phyloP scores from a whole-genome alignment of 2,329 filamentous ascomycete genomes.

The Hymenoscyphus linearis region DNA sequence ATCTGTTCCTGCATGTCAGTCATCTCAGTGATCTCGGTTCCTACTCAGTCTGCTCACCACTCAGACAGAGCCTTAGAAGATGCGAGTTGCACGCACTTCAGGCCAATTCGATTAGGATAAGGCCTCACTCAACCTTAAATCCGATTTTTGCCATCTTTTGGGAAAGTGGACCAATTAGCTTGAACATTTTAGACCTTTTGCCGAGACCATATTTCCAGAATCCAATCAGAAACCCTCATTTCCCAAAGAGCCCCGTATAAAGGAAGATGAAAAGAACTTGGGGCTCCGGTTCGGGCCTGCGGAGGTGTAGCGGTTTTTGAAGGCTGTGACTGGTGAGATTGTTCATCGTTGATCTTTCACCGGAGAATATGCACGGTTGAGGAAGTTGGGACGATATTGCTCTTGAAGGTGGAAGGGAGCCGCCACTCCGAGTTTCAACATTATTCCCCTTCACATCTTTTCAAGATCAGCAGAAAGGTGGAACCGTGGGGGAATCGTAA shows the following conservation, averaged over 20 bases:
- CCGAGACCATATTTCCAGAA: background rate
- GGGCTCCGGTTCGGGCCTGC: background rate
- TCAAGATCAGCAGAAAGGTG: too few species aligned
- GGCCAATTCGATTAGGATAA: background rate
- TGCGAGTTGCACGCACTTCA: background rate
- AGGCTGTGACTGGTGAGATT: background rate
- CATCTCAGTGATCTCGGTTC: too few species aligned
- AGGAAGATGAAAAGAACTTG: background rate
- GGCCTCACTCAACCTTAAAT: background rate
- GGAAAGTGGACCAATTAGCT: background rate
- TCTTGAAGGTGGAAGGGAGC: background rate
- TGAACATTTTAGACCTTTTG: background rate
- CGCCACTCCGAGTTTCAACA: background rate
- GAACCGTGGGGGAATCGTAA: too few species aligned
- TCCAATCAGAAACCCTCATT: background rate
- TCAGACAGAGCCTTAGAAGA: background rate
- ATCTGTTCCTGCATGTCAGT: background rate
- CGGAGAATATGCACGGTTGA: background rate
- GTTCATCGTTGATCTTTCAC: background rate
- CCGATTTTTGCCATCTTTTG: background rate
- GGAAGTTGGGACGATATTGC: background rate
- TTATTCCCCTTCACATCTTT: too few species aligned
- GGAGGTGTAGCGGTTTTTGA: background rate
- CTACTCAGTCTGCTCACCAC: too few species aligned
- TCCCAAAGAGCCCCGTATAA: background rate